phyloP scores from a whole-genome alignment of 2,329 filamentous ascomycete genomes.

The Arthrobotrys sphaeroides region DNA sequence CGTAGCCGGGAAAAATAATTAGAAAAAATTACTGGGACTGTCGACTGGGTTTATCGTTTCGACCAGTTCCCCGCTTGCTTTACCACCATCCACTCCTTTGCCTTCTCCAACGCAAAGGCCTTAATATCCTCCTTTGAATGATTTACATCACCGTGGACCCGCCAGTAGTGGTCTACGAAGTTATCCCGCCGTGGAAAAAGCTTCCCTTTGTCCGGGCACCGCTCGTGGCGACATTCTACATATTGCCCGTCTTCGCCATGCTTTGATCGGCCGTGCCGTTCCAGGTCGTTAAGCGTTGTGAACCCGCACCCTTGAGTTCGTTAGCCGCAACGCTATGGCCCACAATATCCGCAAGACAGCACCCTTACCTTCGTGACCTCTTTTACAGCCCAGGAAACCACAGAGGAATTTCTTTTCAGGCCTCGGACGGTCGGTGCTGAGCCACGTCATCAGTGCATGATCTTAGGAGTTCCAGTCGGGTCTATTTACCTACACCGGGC shows the following conservation, averaged over 20 bases:
- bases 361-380: slow-evolving; percentile 22
- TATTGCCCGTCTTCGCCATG: slow-evolving; percentile 48
- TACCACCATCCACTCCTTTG: slow-evolving; percentile 51
- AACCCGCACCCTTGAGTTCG: slow-evolving; percentile 31
- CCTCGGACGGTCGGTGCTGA: slow-evolving; percentile 29
- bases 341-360: slow-evolving; percentile 1
- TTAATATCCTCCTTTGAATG: slow-evolving; percentile 39
- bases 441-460: slow-evolving; percentile 53
- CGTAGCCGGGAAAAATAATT: slow-evolving; percentile 25
- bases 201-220: slow-evolving; percentile 39
- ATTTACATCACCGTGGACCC: slow-evolving; percentile 46
- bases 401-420: slow-evolving; percentile 47
- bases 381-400: slow-evolving; percentile 18
- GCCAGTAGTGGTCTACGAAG: slow-evolving; percentile 51
- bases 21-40: slow-evolving; percentile 2
- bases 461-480: slow-evolving; percentile 12
- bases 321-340: slow-evolving; percentile 36
- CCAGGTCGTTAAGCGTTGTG: slow-evolving; percentile 52
- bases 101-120: slow-evolving; percentile 31
- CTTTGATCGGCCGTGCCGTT: slow-evolving; percentile 51
- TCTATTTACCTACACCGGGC: slow-evolving; percentile 43
- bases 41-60: slow-evolving; percentile 7
- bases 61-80: slow-evolving; percentile 38
- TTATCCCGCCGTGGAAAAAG: slow-evolving; percentile 47
- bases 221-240: slow-evolving; percentile 44